Evolutionary conservation across 192 early-diverging fungal genomes (phyloP), one percentile per base, ranked within the genome.

Genomic region (Phlyctochytrium bullatum): DNA sequence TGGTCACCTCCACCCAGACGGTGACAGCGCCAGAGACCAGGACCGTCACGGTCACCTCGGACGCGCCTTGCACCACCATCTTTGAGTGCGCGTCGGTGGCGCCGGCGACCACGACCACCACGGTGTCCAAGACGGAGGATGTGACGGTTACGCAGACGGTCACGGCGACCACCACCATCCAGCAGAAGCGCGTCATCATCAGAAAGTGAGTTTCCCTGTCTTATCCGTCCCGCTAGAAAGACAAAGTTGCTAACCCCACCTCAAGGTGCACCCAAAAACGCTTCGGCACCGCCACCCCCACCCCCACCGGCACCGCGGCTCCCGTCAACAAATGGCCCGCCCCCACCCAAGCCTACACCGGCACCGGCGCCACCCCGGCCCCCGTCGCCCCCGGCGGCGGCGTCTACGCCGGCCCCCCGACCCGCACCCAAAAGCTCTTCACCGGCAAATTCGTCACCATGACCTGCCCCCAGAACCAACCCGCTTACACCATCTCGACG

Each of bases 371-470:
- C 6, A 47, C 6, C 10, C n/a, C 20, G 10, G 20, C 6, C 40
- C 6, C 6, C 40, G 40, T 6, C 6, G 40, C 40, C 6, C 6
- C 6, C 10, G 20, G 20, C 40, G 10, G 6, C 10, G 40, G 20
- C 40, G 20, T 47, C 20, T 6, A 47, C 10, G 10, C 20, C 40
- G 40, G 40, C 40, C 40, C 40, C 40, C 6, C 40, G 20, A 47
- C 6, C 10, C 6, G 10, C 40, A 20, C 40, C 40, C 40, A 47
- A 20, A 47, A 6, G 40, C 40, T 47, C 40, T 47, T 47, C 40
- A 47, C 40, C 40, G 40, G 40, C 6, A 47, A 47, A 20, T 47
- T 47, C 40, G 40, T 47, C 40, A 47, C 40, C 40, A 47, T 47
- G 40, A 47, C 40, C 20, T 47, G 40, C 40, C 40, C 40, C 20